phyloP scores from a whole-genome alignment of 805 yeast species.

The Schizosaccharomyces pombe region DNA sequence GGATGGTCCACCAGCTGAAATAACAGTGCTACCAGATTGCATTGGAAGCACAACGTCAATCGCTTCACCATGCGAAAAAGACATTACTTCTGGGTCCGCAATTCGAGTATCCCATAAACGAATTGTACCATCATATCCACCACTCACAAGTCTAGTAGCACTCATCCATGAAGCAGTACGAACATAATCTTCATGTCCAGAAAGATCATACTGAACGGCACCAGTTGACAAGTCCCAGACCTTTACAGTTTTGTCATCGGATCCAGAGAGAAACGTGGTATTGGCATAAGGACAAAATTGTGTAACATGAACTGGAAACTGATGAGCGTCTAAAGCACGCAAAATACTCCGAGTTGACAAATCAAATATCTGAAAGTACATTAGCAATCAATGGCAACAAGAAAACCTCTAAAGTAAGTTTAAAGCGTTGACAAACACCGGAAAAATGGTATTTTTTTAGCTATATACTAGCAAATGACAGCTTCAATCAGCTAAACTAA shows the following conservation, averaged over 20 bases:
- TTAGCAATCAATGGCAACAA: no score
- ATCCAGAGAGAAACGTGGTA: slow-evolving; percentile 60
- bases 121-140: slow-evolving; percentile 76
- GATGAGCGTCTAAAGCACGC: slow-evolving; percentile 58
- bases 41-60: slow-evolving; percentile 60
- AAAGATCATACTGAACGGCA: slow-evolving; percentile 47
- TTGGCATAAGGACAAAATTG: slow-evolving; percentile 63
- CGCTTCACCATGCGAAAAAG: slow-evolving; percentile 45
- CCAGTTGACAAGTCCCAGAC: slow-evolving; percentile 72
- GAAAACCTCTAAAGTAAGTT: no score
- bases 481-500: no score
- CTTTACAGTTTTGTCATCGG: slow-evolving; percentile 73
- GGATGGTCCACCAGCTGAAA: slow-evolving; percentile 61
- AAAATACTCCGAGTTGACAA: slow-evolving; percentile 56
- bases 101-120: slow-evolving; percentile 47
- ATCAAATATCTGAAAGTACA: slow-evolving; percentile 33
- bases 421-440: no score
- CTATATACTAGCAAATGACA: no score
- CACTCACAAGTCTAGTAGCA: slow-evolving; percentile 64
- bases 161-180: slow-evolving; percentile 58
- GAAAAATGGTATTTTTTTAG: no score
- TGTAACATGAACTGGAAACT: slow-evolving; percentile 80
- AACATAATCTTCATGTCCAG: slow-evolving; percentile 67
- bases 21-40: slow-evolving; percentile 43
- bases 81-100: slow-evolving; percentile 21